Percentiles rank a stretch among this genome's conserved stretches.
Conservation (phyloP, 106 monocot species). For the Apostasia shenzhenica region DNA sequence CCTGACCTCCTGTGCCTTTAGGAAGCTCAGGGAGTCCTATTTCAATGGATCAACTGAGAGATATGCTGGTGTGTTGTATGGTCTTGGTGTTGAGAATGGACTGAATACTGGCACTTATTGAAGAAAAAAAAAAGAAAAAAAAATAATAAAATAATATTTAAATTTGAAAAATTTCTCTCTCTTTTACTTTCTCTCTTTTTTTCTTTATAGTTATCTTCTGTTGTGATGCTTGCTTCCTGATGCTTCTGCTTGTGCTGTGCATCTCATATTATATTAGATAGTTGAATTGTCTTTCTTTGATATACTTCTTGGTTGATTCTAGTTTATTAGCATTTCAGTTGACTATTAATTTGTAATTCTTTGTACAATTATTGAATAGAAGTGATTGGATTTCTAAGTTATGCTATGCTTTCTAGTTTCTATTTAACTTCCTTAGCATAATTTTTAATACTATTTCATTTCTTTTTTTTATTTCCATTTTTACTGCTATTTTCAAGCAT, state of each 20-base stretch:
- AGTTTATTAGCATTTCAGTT: background rate
- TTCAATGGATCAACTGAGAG: conserved; percentile 27
- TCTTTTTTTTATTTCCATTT: too few species aligned
- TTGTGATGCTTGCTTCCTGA: background rate
- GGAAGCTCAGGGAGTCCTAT: conserved; percentile 28
- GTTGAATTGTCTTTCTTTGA: background rate
- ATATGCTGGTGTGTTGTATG: conserved; percentile 25
- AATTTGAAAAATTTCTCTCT: background rate
- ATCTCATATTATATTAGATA: background rate
- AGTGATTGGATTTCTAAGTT: too few species aligned
- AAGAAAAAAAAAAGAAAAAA: conserved; percentile 9
- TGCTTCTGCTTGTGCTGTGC: background rate
- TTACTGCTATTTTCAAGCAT: too few species aligned
- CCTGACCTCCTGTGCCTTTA: conserved; percentile 22
- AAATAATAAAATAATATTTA: conserved; percentile 5
- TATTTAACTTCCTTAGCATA: too few species aligned
- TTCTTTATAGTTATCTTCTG: background rate
- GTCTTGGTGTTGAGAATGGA: conserved; percentile 26
- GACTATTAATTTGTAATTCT: too few species aligned
- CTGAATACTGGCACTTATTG: conserved; percentile 19
- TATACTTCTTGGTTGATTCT: background rate
- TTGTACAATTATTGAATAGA: too few species aligned
- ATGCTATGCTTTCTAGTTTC: too few species aligned
- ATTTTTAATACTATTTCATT: too few species aligned
- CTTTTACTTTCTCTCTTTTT: background rate